These are phyloP conservation scores for Fistulifera solaris DNA, from an alignment of 108 stramenopile species.

Conservation along the genomic window DNA sequence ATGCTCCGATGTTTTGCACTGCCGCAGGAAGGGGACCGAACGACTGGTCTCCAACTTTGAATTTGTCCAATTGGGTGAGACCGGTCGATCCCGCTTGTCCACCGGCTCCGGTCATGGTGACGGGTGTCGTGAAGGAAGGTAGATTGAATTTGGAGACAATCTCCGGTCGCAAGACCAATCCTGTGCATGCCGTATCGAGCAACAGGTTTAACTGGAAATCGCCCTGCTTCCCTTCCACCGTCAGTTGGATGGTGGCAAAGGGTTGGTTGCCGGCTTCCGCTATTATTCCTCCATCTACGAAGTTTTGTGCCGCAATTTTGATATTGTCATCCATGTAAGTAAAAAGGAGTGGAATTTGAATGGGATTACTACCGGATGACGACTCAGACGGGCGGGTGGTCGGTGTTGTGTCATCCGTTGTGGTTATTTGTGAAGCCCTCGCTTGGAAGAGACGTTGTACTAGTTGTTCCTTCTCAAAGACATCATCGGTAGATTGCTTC, in stretches of 20 bases:
- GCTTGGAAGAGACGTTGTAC: constrained; percentile 40
- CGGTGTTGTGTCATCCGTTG: neutral
- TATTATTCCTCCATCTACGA: constrained; percentile 27
- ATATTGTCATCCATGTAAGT: constrained; percentile 27
- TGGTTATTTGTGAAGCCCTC: constrained; percentile 11
- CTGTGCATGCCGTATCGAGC: constrained; percentile 78
- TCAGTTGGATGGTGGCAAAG: constrained; percentile 34
- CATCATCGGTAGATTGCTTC: constrained; percentile 34
- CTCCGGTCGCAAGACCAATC: constrained; percentile 51
- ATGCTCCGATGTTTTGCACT: constrained; percentile 61
- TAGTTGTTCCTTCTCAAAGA: constrained; percentile 75
- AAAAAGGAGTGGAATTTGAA: constrained; percentile 20
- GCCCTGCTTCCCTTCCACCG: constrained; percentile 9
- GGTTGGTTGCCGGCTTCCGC: constrained; percentile 40
- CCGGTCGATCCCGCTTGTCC: constrained; percentile 25
- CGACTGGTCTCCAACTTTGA: constrained; percentile 23
- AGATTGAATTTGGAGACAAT: constrained; percentile 34
- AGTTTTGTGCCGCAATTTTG: constrained; percentile 32
- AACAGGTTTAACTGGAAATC: constrained; percentile 34
- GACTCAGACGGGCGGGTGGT: neutral
- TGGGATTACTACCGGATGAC: neutral
- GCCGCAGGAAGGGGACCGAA: constrained; percentile 46
- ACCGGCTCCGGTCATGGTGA: constrained; percentile 65
- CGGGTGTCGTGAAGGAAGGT: constrained; percentile 21
- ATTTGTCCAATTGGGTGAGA: constrained; percentile 40